Conservation (phyloP, 2,329 filamentous ascomycete species). For the Ceratocystis alfenasii region DNA sequence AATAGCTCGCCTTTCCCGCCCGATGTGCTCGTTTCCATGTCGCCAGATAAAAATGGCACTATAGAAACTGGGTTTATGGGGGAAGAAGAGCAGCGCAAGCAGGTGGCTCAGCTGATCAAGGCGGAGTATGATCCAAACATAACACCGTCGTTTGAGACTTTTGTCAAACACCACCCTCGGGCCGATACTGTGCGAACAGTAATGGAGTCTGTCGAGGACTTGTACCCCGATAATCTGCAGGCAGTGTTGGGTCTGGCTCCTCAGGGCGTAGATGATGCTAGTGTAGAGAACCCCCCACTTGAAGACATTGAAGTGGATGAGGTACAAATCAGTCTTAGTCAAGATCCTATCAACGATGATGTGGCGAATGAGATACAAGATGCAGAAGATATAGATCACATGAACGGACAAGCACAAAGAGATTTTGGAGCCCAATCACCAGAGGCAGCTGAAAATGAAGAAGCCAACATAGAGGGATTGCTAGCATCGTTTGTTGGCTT, state of each 20-base stretch:
- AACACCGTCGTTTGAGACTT: slow-evolving; percentile 48
- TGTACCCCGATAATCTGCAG: slow-evolving; percentile 58
- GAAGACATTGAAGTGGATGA: slow-evolving; percentile 55
- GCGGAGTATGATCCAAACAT: slow-evolving; percentile 47
- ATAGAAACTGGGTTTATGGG: slow-evolving; percentile 71
- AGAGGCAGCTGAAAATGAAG: not conserved
- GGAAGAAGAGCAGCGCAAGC: slow-evolving; percentile 65
- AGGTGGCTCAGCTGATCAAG: slow-evolving; percentile 50
- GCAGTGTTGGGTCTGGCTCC: slow-evolving; percentile 35
- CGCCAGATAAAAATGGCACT: slow-evolving; percentile 52
- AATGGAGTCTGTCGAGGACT: slow-evolving; percentile 73
- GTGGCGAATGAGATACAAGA: not conserved
- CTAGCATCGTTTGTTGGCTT: slow-evolving; percentile 29
- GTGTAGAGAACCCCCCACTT: slow-evolving; percentile 26
- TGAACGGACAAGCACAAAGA: not conserved
- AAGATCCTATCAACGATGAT: slow-evolving; percentile 5
- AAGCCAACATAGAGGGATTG: slow-evolving; percentile 5
- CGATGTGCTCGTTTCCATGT: slow-evolving; percentile 79
- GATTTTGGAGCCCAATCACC: not conserved
- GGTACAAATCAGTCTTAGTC: slow-evolving; percentile 33
- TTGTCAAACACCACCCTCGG: slow-evolving; percentile 43
- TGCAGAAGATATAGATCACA: not conserved
- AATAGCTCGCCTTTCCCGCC: slow-evolving; percentile 39
- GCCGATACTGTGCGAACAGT: slow-evolving; percentile 58
- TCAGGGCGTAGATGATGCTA: slow-evolving; percentile 21